Evolutionary conservation across 495 filamentous ascomycete genomes (phyloP).

Genomic region (Penicillium verhagenii): DNA sequence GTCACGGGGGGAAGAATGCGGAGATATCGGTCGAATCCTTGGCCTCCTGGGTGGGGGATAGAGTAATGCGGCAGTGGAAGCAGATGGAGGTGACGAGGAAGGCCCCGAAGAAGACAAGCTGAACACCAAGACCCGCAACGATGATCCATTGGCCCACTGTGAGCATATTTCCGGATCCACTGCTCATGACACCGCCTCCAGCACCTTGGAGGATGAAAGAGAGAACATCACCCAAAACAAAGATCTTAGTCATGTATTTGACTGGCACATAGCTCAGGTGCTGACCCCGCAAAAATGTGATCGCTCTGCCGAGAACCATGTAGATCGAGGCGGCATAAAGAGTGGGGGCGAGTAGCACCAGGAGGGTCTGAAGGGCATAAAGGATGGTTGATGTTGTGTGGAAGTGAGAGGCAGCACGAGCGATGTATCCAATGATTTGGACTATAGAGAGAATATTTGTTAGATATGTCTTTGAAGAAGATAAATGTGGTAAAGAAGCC

Average conservation of each 20-base stretch:
- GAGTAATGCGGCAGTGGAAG: conserved; percentile 33
- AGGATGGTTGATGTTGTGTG: conserved; percentile 28
- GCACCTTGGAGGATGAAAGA: conserved; percentile 25
- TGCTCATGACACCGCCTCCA: conserved; percentile 24
- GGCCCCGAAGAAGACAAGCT: conserved; percentile 41
- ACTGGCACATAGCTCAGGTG: conserved; percentile 13
- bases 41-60: conserved; percentile 17
- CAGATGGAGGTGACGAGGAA: conserved; percentile 31
- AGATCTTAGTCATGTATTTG: conserved; percentile 26
- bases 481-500: not conserved
- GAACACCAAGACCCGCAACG: conserved; percentile 37
- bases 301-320: conserved; percentile 57
- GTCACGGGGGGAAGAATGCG: not conserved
- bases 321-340: conserved; percentile 58
- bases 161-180: conserved; percentile 5
- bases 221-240: conserved; percentile 30
- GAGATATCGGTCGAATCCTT: conserved; percentile 16
- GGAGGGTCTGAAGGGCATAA: conserved; percentile 38
- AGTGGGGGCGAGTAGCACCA: conserved; percentile 48
- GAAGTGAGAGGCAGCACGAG: too few relatives aligned
- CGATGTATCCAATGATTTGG: too few relatives aligned
- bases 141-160: conserved; percentile 40
- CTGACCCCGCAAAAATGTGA: conserved; percentile 41
- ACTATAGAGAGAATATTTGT: not conserved
- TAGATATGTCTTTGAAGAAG: too few relatives aligned